These are phyloP conservation scores for Cutaneotrichosporon dermatis DNA, from an alignment of 1,284 basidiomycete genomes.

Conservation along the genomic window DNA sequence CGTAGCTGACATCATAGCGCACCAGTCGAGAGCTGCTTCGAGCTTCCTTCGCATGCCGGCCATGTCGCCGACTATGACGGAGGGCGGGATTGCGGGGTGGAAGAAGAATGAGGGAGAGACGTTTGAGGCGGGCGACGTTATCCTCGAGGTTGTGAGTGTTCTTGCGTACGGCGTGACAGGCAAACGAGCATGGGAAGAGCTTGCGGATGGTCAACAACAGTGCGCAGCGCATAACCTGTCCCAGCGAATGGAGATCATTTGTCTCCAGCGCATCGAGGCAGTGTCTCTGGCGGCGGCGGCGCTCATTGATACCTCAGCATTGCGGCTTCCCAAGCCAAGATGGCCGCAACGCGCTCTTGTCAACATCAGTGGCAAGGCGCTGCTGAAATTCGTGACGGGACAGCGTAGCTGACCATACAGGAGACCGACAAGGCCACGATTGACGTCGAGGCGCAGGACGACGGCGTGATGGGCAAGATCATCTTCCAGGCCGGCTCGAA, in stretches of 20 bases:
- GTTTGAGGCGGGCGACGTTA: conserved; percentile 79
- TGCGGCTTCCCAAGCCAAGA: too few species aligned
- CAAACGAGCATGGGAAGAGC: too few species aligned
- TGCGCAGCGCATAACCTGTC: too few species aligned
- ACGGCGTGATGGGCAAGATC: conserved; percentile 90
- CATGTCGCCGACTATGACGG: conserved; percentile 99
- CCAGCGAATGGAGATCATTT: too few species aligned
- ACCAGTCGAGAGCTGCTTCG: conserved; percentile 41
- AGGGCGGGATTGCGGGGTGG: conserved; percentile 90
- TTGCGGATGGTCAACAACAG: too few species aligned
- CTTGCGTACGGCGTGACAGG: too few species aligned
- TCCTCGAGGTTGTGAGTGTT: conserved; percentile 81
- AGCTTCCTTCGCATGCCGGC: conserved; percentile 81
- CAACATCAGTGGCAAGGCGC: background rate
- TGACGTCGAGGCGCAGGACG: conserved; percentile 98
- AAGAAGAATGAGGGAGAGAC: conserved; percentile 84
- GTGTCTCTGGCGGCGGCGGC: too few species aligned
- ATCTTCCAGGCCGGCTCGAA: conserved; percentile 77
- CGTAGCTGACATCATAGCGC: background rate
- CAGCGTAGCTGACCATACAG: conserved; percentile 50
- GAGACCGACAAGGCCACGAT: conserved; percentile 99
- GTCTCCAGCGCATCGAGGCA: too few species aligned
- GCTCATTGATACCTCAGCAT: too few species aligned
- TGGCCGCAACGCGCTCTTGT: too few species aligned
- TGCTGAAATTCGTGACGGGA: background rate